Percentiles rank a stretch among this genome's conserved stretches.
Evolutionary conservation across 2,329 filamentous ascomycete genomes (phyloP).

Genomic region (Pseudogymnoascus sp.): DNA sequence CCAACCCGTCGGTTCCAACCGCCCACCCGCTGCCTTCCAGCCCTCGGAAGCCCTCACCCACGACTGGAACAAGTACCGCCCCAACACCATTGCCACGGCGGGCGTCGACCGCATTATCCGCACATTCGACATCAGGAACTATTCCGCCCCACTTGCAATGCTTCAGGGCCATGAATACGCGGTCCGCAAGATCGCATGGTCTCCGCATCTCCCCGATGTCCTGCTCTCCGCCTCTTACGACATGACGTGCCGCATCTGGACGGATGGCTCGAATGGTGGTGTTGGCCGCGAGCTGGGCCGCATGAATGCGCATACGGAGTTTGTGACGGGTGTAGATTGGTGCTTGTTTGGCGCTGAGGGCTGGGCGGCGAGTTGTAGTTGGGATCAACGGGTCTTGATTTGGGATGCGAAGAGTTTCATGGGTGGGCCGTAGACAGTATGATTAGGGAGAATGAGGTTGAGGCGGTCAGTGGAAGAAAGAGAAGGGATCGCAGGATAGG

Average conservation of each 20-base stretch:
- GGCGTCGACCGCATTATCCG: constrained; percentile 83
- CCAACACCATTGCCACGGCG: constrained; percentile 74
- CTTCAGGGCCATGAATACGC: constrained; percentile 88
- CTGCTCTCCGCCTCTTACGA: constrained; percentile 89
- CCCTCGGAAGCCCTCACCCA: constrained; percentile 75
- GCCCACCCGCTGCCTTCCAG: constrained; percentile 23
- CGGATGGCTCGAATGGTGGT: constrained; percentile 55
- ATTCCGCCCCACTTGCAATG: constrained; percentile 60
- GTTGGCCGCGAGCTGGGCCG: constrained; percentile 42
- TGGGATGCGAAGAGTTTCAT: constrained; percentile 78
- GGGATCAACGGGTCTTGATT: constrained; percentile 85
- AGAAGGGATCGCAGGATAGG: neutral
- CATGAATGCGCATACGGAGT: constrained; percentile 93
- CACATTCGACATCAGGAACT: constrained; percentile 82
- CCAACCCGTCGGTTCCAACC: constrained; percentile 20
- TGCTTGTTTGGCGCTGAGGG: constrained; percentile 92
- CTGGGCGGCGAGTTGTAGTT: constrained; percentile 90
- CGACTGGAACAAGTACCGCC: constrained; percentile 98
- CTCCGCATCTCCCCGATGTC: constrained; percentile 83
- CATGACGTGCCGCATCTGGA: constrained; percentile 95
- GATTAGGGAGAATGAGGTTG: neutral
- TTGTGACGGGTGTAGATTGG: constrained; percentile 95
- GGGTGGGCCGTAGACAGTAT: constrained; percentile 22
- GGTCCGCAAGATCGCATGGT: constrained; percentile 79
- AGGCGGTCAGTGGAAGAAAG: neutral